Conservation (phyloP, 2,329 filamentous ascomycete genomes). For the Teratosphaeria epicoccoides region DNA sequence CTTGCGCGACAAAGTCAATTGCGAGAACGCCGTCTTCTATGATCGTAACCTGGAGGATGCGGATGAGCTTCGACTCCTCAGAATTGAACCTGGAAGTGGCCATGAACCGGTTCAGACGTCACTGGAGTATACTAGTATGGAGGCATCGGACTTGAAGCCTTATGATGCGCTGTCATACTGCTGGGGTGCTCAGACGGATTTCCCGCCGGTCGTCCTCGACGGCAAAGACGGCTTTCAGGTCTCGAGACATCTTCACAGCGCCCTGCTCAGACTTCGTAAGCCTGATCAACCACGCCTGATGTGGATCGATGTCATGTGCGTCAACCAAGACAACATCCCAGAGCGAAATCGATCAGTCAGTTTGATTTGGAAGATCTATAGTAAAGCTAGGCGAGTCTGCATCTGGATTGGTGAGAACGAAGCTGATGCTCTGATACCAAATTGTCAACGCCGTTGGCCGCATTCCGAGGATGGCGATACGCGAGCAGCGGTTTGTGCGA, state of each 20-base stretch:
- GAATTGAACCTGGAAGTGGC: slow-evolving; percentile 4
- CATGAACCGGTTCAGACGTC: neutral
- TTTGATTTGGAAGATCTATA: slow-evolving; percentile 21
- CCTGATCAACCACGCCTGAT: slow-evolving; percentile 6
- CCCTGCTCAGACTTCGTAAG: slow-evolving; percentile 5
- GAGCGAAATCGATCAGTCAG: slow-evolving; percentile 20
- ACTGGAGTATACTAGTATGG: slow-evolving; percentile 2
- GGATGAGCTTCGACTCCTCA: slow-evolving; percentile 3
- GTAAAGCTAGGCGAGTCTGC: slow-evolving; percentile 15
- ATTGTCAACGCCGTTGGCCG: slow-evolving; percentile 2
- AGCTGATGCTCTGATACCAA: slow-evolving; percentile 1
- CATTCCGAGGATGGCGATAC: slow-evolving; percentile 6
- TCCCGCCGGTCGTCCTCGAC: slow-evolving; percentile 1
- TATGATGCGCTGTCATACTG: slow-evolving; percentile 5
- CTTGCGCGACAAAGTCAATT: neutral
- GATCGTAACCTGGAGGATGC: neutral
- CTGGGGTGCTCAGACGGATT: slow-evolving; percentile 4
- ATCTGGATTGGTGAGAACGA: slow-evolving; percentile 20
- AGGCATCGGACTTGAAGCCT: neutral
- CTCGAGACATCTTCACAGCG: slow-evolving; percentile 6
- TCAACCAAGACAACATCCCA: slow-evolving; percentile 16
- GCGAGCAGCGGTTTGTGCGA: slow-evolving; percentile 7
- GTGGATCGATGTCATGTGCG: slow-evolving; percentile 24
- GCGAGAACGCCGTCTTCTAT: slow-evolving; percentile 4
- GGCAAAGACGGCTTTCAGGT: slow-evolving; percentile 4